Base-by-base conservation (phyloP, 2,329 filamentous ascomycete genomes). In the Colletotrichum paranaense region DNA sequence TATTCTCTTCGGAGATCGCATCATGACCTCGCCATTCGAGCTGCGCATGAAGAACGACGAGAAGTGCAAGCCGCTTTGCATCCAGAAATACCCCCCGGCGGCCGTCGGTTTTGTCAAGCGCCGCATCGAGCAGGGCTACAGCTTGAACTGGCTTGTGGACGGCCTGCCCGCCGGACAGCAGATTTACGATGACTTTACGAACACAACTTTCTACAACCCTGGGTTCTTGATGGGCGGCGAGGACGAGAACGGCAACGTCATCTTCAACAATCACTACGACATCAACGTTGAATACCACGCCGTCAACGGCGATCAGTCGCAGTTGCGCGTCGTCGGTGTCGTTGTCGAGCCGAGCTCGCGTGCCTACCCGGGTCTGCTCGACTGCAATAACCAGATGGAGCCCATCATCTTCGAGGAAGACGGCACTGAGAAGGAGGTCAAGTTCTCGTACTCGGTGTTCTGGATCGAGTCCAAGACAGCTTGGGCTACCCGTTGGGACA, bases 401-500 rank as follows among this genome's bases (percentile, higher is more conserved):
- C 86, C 90, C 0, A 82, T 97, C n/a, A 81, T 90, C 6, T 86
- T 99, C 19, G 87, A 87, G 58, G 91, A 86, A 2, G 88, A 89
- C 28, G 80, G 81, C 22, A 78, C 88, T 28, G 80, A 79, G 42
- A 24, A 84, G 62, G 79, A 88, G 24, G 94, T 98, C 26, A 90
- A 91, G 2, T 99, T 94, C 86, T 98, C 95, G 5, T 99, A 99
- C 85, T 95, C 93, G 76, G 94, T 98, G 16, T 93, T 92, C 83
- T 99, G 97, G 97, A 90, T 89, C 70, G 90, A 92, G 76, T 98
- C 95, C 0, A 80, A 88, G 1, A 98, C 95, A 1, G 94, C 93
- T 1, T 99, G 97, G 92, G 97, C 97, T 32, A 99, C 97, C 14
- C 91, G 97, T 76, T 99, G 97, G 97, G 97, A 99, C 87, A 98